Base-by-base conservation (phyloP, 2,329 filamentous ascomycete species). In the Conoideocrella luteorostrata region DNA sequence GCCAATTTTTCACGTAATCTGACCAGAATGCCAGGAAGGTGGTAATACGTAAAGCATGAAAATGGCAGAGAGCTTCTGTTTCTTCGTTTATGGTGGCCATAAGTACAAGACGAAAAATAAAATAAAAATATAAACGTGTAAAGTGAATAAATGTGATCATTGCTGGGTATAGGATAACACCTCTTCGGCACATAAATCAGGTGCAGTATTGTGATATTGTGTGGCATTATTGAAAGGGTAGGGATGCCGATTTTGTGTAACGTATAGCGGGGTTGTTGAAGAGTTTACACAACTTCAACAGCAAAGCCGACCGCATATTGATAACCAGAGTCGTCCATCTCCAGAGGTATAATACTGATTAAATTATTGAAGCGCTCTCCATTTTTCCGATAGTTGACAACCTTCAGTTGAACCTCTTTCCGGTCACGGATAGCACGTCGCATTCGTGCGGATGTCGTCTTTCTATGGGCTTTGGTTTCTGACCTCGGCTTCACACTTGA, bases 301-400 rank as follows among this genome's bases (percentile, higher is more conserved):
- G 89, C 80, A 56, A 95, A 90, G 4, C 88, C 88, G 21, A 95
- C 82, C 40, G 83, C 88, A 57, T 86, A 90, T 48, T 80, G 81
- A 48, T 79, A 77, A 10, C 78, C 74, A 12, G 75, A 69, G 2
- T 75, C 73, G 32, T 86, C 78, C 74, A 81, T 84, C 2, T 70
- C 68, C 26, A 95, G 79, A 0, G 88, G 88, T 42, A 95, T 86
- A 71, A 94, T 88, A n/a, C 84, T 88, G 41, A 95, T 70, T 11
- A 90, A 60, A 53, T 95, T 95, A 70, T 83, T 83, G 57, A 95
- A 95, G 0, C 74, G 74, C 53, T 87, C 77, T 1, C 89, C 88
- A 40, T 86, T 82, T 65, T 88, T 86, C 50, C 84, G 80, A 60
- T 90, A 95, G 59, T 95, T 95, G 58, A 84, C 82, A 12, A 95